Evolutionary conservation across 495 filamentous ascomycete genomes (phyloP), one percentile per base, ranked within the genome.

Genomic region (Daldinia decipiens): DNA sequence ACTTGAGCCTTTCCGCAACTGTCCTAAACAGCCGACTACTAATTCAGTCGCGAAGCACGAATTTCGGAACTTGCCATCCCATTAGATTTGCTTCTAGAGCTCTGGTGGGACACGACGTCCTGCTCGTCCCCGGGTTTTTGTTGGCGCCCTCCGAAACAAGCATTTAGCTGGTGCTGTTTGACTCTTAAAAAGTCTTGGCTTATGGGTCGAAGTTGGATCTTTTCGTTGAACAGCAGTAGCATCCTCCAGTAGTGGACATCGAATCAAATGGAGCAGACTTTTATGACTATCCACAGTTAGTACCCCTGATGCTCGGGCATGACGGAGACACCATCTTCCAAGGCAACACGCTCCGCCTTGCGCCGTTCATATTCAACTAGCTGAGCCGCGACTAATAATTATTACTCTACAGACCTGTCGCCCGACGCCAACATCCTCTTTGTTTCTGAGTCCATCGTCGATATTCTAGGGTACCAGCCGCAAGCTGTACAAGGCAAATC

Each of bases 241-340:
- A 69, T 75, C 70, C 63, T 65, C 63, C 73, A 65, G 43, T 59
- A 65, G 59, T 74, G 68, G 70, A 59, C 36, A 70, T 72, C 75
- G 72, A 74, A 67, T 78, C 80, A 71, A 75, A 95, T 95, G 93
- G 93, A 95, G 81, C 92, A 91, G 70, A 97, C 93, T 47, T 96
- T 96, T 82, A 96, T 97, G 82, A 93, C 93, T 68, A 96, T 96
- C 71, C 93, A 96, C 80, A 93, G 93, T 89, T 79, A 82, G 90
- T 87, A 71, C 67, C 72, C 40, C 57, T 57, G 24, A 12, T 50
- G 68, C 65, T 59, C 24, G n/a, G 53, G 58, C 17, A 45, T 47
- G 17, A 60, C 53, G 36, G 27, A 72, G 34, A 47, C 40, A 34
- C 51, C n/a, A 26, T 61, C 59, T 24, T 38, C 38, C 55, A 56